Conservation (phyloP, 345 rosid genomes). For the Hibiscus trionum region DNA sequence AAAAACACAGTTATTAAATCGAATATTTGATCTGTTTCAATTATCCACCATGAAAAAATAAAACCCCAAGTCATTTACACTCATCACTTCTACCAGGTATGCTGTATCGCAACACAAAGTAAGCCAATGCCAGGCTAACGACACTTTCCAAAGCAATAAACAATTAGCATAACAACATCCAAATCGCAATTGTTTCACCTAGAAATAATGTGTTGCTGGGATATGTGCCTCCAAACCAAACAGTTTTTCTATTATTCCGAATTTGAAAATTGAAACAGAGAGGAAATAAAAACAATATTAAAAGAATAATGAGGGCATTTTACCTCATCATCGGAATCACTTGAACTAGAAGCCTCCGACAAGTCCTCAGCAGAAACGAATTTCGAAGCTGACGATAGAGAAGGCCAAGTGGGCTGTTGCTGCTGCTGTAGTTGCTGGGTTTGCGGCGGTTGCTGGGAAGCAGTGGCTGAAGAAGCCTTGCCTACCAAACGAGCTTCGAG, state of each 20-base stretch:
- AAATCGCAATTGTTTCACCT: neutral
- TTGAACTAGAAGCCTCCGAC: constrained; percentile 45
- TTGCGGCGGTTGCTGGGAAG: constrained; percentile 31
- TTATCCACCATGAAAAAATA: neutral
- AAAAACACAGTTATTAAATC: neutral
- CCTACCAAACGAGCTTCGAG: constrained; percentile 99
- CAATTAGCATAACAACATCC: neutral
- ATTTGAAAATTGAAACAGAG: neutral
- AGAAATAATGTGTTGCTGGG: too few species aligned
- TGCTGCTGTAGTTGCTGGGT: constrained; percentile 23
- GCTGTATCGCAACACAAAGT: neutral
- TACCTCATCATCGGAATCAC: constrained; percentile 93
- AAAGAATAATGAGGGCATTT: neutral
- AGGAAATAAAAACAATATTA: neutral
- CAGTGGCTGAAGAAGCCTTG: constrained; percentile 41
- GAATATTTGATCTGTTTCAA: neutral
- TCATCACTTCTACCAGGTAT: neutral
- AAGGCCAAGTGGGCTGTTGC: constrained; percentile 27
- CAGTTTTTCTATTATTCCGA: neutral
- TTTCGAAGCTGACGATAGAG: constrained; percentile 43
- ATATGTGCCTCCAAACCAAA: neutral
- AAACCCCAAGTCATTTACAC: too few species aligned
- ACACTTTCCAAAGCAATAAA: neutral
- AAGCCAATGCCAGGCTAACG: too few species aligned
- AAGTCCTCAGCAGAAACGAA: constrained; percentile 34